Conservation (phyloP, 108 stramenopile genomes). For the Fragilariopsis cylindrus region DNA sequence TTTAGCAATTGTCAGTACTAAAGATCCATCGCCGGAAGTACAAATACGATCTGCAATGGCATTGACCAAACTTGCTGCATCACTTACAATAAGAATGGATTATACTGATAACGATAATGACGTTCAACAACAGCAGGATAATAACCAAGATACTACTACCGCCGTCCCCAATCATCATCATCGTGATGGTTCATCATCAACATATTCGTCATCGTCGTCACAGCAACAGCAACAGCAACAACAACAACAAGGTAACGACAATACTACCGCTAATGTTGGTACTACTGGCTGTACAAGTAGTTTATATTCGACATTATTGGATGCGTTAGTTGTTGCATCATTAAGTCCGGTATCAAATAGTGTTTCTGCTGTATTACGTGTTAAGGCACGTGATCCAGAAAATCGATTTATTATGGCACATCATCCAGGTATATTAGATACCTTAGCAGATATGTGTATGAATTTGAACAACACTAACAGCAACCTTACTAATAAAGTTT, state of each 20-base stretch:
- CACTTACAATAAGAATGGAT: constrained; percentile 60
- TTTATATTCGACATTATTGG: constrained; percentile 49
- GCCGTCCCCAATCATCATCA: too few relatives aligned
- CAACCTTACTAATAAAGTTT: not conserved
- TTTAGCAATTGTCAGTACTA: constrained; percentile 62
- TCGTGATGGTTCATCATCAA: too few relatives aligned
- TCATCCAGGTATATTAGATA: constrained; percentile 73
- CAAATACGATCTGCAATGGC: constrained; percentile 77
- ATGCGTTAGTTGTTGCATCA: constrained; percentile 81
- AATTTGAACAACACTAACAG: constrained; percentile 2
- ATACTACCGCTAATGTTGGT: too few relatives aligned
- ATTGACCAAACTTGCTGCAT: constrained; percentile 76
- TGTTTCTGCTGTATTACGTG: constrained; percentile 77
- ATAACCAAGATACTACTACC: not conserved
- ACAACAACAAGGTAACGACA: too few relatives aligned
- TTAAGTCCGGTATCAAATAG: constrained; percentile 53
- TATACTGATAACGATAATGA: too few relatives aligned
- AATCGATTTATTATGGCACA: constrained; percentile 71
- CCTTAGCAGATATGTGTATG: constrained; percentile 56
- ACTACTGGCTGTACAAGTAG: too few relatives aligned
- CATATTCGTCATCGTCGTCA: too few relatives aligned
- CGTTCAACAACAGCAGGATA: not conserved
- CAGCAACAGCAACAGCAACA: too few relatives aligned
- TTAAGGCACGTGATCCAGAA: constrained; percentile 78
- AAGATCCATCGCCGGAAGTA: constrained; percentile 71